Evolutionary conservation across 2,329 filamentous ascomycete genomes (phyloP), one percentile per base, ranked within the genome.

Genomic region (Beauveria rudraprayagi): DNA sequence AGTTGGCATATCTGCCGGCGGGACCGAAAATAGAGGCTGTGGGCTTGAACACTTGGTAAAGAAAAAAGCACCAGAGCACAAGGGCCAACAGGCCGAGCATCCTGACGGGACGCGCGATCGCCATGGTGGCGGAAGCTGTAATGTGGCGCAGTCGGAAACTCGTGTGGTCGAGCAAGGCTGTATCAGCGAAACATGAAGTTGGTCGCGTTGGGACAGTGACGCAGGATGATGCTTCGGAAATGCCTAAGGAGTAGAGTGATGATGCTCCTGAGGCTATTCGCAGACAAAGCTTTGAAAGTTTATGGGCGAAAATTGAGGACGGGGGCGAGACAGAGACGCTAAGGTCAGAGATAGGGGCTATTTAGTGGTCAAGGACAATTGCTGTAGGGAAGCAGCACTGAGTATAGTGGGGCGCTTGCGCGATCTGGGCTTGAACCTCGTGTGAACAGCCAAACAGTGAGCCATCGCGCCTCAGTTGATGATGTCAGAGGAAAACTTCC

Each of bases 41-140:
- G 9, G 83, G 80, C 64, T 83, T 83, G 72, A 89, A 85, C 68
- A 94, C 79, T 70, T 90, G 88, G 67, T 90, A 88, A 66, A 95
- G 75, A 69, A 96, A 85, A 74, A 92, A 92, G 64, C 90, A 80
- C 79, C 91, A 89, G 66, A 95, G 77, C 63, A 89, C 74, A 68
- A 90, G 77, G 65, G 88, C 90, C 64, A 85, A 79, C 66, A 89
- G 81, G 67, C 85, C 88, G 71, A 96, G 79, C 70, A 89, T 85
- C 76, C 92, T 87, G 72, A 96, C 88, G 62, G 91, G 90, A 78
- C 88, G 87, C 71, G 91, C 90, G 72, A 96, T 80, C 70, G 89
- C 90, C 92, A 96, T 96, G 66, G 68, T 83, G 57, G 57, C 57
- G 41, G 57, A 54, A 46, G 57, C 40, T 46, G 28, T 5, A 17